Percentiles rank a stretch among this genome's conserved stretches.
These are phyloP conservation scores for Sugiyamaella castrensis DNA, from an alignment of 1,139 yeast species.

Conservation along the genomic window DNA sequence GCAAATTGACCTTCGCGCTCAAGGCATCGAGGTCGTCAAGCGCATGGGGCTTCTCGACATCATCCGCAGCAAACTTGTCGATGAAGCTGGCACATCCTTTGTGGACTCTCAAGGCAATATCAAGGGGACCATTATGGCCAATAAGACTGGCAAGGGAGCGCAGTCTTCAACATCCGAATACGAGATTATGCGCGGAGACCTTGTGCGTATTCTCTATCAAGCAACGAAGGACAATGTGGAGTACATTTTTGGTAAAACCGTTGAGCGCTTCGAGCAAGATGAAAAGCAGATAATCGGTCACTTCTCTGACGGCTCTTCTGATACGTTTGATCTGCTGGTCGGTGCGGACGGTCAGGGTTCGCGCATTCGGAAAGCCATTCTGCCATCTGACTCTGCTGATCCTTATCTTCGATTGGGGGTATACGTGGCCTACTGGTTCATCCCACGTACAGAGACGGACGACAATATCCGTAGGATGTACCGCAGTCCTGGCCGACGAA, in stretches of 20 bases:
- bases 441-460: conserved; percentile 2
- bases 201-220: conserved; percentile 6
- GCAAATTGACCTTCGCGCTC: conserved; percentile 10
- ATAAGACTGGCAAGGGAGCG: conserved; percentile 12
- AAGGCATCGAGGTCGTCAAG: conserved; percentile 3
- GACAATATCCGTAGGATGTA: not conserved
- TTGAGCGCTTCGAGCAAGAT: not conserved
- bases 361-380: conserved; percentile 4
- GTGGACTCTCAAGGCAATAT: conserved; percentile 2
- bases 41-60: conserved; percentile 8
- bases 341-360: conserved; percentile 12
- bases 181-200: conserved; percentile 12
- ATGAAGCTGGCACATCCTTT: conserved; percentile 1
- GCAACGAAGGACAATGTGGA: conserved; percentile 7
- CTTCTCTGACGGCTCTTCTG: conserved; percentile 5
- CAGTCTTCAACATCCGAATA: conserved; percentile 7
- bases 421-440: conserved; percentile 1
- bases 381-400: not conserved
- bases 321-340: conserved; percentile 4
- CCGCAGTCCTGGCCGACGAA: conserved; percentile 2
- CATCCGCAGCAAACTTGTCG: not conserved
- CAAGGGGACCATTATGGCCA: conserved; percentile 13
- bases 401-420: not conserved
- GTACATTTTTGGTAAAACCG: conserved; percentile 8
- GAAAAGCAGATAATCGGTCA: not conserved